A percentile compares a stretch with the other conserved stretches of the same genome.
Conservation (phyloP, 148 eudicot species). For the Camellia lanceoleosa region DNA sequence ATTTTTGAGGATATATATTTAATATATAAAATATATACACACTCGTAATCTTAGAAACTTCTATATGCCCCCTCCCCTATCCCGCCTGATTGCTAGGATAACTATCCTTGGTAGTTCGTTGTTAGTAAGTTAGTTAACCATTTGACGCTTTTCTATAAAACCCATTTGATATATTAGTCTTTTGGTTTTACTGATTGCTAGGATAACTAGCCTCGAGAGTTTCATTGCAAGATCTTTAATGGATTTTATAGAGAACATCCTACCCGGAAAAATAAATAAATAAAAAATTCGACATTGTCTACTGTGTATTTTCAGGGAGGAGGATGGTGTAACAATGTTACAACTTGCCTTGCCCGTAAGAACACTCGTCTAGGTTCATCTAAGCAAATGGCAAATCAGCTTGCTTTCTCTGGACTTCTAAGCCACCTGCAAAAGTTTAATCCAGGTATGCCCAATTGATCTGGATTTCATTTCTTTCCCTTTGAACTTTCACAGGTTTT, state of each 20-base stretch:
- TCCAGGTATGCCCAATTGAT: slow-evolving; percentile 45
- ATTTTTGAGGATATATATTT: too few relatives aligned
- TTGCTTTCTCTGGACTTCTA: slow-evolving; percentile 73
- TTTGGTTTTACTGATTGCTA: too few relatives aligned
- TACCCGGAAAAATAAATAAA: too few relatives aligned
- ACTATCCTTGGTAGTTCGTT: neutral
- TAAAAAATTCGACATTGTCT: too few relatives aligned
- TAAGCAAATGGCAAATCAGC: slow-evolving; percentile 44
- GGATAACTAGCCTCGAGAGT: too few relatives aligned
- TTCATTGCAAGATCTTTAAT: neutral
- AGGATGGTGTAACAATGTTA: slow-evolving; percentile 85
- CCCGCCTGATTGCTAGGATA: neutral
- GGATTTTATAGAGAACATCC: neutral
- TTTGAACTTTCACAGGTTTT: neutral
- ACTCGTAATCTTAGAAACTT: too few relatives aligned
- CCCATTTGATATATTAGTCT: too few relatives aligned
- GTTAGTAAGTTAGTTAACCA: too few relatives aligned
- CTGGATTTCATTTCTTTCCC: neutral
- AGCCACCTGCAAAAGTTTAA: slow-evolving; percentile 48
- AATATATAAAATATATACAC: too few relatives aligned
- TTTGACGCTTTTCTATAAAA: too few relatives aligned
- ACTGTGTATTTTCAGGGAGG: slow-evolving; percentile 55
- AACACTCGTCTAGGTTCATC: slow-evolving; percentile 69
- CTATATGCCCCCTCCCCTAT: too few relatives aligned
- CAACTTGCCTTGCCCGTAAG: slow-evolving; percentile 63